These are phyloP conservation scores for Xylaria sp. DNA, from an alignment of 2,329 filamentous ascomycete genomes.

Conservation along the genomic window DNA sequence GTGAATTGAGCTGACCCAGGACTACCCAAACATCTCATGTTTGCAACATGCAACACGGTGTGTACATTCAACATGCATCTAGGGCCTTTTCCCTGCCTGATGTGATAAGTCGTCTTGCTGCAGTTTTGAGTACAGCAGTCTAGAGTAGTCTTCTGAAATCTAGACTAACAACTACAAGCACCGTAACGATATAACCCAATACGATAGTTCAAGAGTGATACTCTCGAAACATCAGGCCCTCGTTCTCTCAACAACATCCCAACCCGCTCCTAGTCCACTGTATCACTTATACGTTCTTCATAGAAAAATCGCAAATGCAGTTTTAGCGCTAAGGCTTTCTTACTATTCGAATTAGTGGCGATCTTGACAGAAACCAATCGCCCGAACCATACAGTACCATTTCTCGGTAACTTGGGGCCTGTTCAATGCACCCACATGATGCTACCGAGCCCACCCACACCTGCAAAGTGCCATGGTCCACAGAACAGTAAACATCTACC, in stretches of 20 bases:
- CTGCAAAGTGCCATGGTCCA: background rate
- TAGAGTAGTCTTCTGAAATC: slow-evolving; percentile 1
- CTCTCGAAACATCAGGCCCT: background rate
- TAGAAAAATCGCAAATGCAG: background rate
- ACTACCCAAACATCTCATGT: background rate
- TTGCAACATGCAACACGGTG: too few species aligned
- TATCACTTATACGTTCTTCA: background rate
- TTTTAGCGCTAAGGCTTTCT: background rate
- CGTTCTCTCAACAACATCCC: background rate
- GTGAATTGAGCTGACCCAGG: background rate
- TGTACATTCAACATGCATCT: too few species aligned
- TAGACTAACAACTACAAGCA: background rate
- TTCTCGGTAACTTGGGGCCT: background rate
- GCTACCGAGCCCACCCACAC: background rate
- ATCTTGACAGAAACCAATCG: background rate
- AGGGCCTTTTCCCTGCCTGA: background rate
- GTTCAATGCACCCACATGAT: background rate
- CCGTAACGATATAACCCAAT: background rate
- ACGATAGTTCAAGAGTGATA: background rate
- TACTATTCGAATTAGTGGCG: background rate
- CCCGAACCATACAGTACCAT: background rate
- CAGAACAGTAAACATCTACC: slow-evolving; percentile 11
- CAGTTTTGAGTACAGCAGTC: background rate
- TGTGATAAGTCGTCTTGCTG: too few species aligned
- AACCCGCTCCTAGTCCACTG: background rate